phyloP scores from a whole-genome alignment of 116 monocot genomes.

The Iris pallida region DNA sequence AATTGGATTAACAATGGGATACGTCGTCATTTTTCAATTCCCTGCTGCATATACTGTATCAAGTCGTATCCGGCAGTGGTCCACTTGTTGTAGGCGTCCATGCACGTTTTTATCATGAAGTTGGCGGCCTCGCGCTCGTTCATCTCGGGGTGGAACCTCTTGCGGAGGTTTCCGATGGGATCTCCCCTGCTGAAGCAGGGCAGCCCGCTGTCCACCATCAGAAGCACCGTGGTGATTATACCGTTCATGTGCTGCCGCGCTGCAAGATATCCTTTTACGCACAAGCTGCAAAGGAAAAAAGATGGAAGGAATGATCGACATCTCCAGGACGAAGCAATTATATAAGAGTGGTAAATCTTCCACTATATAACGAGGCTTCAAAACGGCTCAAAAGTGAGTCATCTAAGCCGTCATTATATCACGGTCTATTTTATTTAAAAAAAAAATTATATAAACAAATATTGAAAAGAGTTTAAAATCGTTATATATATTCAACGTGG shows the following conservation, averaged over 20 bases:
- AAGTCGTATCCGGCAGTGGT: conserved; percentile 96
- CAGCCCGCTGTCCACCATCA: conserved; percentile 93
- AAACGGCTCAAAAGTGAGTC: no score
- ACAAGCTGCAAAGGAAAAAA: conserved; percentile 51
- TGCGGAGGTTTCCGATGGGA: conserved; percentile 82
- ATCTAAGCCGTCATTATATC: no score
- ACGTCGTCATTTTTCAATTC: conserved; percentile 67
- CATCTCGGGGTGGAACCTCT: conserved; percentile 95
- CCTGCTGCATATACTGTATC: conserved; percentile 96
- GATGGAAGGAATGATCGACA: no score
- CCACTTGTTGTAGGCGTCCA: conserved; percentile 98
- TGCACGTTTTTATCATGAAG: conserved; percentile 85
- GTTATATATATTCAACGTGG: no score
- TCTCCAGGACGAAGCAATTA: no score
- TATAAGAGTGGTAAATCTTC: no score
- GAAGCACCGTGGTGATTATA: conserved; percentile 67
- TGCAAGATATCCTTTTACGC: conserved; percentile 93
- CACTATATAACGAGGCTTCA: no score
- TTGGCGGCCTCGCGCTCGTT: conserved; percentile 94
- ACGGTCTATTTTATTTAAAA: no score
- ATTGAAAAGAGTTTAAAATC: no score
- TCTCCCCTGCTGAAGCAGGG: conserved; percentile 98
- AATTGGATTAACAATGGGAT: neutral
- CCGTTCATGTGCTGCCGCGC: conserved; percentile 84
- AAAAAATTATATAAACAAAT: no score